A percentile compares a stretch with the other conserved stretches of the same genome.
These are phyloP conservation scores for Teratosphaeriaceae sp. DNA, from an alignment of 2,329 filamentous ascomycete genomes.

Conservation along the genomic window DNA sequence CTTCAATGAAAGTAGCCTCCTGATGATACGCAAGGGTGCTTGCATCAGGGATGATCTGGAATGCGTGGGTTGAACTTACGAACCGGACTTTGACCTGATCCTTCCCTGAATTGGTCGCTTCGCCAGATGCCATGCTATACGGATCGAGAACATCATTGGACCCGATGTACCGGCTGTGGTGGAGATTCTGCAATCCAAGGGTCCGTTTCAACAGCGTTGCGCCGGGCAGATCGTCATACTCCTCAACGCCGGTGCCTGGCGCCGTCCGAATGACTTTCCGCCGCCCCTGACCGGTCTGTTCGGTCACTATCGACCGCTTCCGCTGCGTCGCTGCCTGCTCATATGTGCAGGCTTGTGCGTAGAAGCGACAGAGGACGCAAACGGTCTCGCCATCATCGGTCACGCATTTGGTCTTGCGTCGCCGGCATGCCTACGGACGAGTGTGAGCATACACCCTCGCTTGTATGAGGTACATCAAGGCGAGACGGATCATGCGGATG, in stretches of 20 bases:
- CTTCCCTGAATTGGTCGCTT: background rate
- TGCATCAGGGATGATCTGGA: constrained; percentile 8
- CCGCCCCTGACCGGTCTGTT: background rate
- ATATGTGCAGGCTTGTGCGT: constrained; percentile 73
- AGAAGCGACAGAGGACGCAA: constrained; percentile 74
- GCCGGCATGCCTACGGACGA: no score
- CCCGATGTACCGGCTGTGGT: constrained; percentile 23
- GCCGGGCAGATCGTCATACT: constrained; percentile 64
- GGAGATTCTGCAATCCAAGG: constrained; percentile 29
- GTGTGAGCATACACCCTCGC: no score
- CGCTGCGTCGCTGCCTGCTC: constrained; percentile 68
- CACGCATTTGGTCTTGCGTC: constrained; percentile 69
- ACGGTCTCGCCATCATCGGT: constrained; percentile 64
- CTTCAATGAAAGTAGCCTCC: constrained; percentile 52
- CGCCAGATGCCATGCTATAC: constrained; percentile 5
- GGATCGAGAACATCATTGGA: constrained; percentile 19
- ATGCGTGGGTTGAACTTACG: background rate
- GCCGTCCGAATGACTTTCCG: background rate
- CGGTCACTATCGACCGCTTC: constrained; percentile 53
- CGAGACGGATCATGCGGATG: no score
- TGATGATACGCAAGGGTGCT: background rate
- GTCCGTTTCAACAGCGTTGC: constrained; percentile 61
- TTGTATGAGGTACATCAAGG: no score
- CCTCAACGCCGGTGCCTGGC: constrained; percentile 47
- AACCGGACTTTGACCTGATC: background rate